Conservation (phyloP, 139 green algal species). For the Micractinium conductrix region DNA sequence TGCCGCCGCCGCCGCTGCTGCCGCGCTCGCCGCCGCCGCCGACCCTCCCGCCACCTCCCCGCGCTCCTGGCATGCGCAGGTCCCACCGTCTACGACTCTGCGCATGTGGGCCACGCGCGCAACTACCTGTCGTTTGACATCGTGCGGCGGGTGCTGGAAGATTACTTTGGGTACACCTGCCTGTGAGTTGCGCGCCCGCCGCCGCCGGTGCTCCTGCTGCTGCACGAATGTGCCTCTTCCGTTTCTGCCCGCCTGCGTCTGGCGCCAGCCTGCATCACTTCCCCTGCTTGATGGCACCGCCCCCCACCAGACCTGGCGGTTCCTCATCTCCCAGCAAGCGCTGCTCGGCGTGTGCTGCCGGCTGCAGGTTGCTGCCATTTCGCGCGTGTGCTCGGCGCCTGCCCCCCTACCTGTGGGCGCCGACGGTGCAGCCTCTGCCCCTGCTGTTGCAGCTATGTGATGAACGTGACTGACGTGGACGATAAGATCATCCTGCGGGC, state of each 20-base stretch:
- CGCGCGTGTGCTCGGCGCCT: background rate
- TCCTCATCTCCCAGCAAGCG: no score
- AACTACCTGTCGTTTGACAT: slow-evolving; percentile 99
- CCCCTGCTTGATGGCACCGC: no score
- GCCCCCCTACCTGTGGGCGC: no score
- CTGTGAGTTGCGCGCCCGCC: background rate
- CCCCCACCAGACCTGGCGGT: no score
- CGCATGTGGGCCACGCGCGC: slow-evolving; percentile 95
- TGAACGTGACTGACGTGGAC: slow-evolving; percentile 99
- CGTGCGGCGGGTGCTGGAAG: slow-evolving; percentile 93
- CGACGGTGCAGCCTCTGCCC: background rate
- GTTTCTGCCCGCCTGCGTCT: no score
- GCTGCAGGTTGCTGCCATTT: no score
- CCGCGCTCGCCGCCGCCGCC: no score
- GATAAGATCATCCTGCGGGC: slow-evolving; percentile 93
- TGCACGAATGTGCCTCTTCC: background rate
- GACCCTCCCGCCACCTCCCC: no score
- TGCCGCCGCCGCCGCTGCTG: background rate
- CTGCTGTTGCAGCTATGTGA: no score
- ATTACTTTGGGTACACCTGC: slow-evolving; percentile 95
- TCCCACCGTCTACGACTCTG: slow-evolving; percentile 96
- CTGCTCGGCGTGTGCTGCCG: no score
- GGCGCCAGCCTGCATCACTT: no score
- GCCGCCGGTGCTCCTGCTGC: background rate
- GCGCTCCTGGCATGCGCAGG: slow-evolving; percentile 32